These are phyloP conservation scores for Prunus davidiana DNA, from an alignment of 306 rosid species.

Conservation along the genomic window DNA sequence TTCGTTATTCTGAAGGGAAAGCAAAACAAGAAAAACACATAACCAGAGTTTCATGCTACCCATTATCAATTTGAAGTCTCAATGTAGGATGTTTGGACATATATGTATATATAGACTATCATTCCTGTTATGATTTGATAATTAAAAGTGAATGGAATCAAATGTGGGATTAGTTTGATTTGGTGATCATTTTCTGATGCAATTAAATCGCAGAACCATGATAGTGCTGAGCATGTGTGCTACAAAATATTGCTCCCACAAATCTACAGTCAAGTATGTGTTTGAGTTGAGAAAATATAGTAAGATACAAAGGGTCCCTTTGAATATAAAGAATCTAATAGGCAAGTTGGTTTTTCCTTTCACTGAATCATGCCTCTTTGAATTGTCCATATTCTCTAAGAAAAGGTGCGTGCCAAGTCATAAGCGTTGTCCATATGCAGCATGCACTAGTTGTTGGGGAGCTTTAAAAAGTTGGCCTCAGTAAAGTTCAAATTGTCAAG, in stretches of 20 bases:
- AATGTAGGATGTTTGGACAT: neutral
- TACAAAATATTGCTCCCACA: neutral
- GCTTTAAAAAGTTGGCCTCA: neutral
- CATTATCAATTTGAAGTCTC: neutral
- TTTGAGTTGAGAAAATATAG: neutral
- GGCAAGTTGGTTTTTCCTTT: neutral
- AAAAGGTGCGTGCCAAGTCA: neutral
- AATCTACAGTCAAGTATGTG: neutral
- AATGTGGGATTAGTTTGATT: neutral
- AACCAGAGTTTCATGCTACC: neutral
- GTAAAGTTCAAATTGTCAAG: no score
- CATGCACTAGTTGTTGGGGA: neutral
- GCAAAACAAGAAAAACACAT: neutral
- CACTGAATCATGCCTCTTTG: neutral
- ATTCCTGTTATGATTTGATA: neutral
- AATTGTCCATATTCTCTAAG: neutral
- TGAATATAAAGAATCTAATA: neutral
- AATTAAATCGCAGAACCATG: neutral
- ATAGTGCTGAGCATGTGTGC: neutral
- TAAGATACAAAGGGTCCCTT: neutral
- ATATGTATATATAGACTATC: neutral
- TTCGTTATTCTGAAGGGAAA: neutral
- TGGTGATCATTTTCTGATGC: neutral
- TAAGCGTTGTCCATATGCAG: conserved; percentile 1
- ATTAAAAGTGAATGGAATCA: neutral